Conservation (phyloP, 805 yeast species). For the Blastobotrys terrestris region DNA sequence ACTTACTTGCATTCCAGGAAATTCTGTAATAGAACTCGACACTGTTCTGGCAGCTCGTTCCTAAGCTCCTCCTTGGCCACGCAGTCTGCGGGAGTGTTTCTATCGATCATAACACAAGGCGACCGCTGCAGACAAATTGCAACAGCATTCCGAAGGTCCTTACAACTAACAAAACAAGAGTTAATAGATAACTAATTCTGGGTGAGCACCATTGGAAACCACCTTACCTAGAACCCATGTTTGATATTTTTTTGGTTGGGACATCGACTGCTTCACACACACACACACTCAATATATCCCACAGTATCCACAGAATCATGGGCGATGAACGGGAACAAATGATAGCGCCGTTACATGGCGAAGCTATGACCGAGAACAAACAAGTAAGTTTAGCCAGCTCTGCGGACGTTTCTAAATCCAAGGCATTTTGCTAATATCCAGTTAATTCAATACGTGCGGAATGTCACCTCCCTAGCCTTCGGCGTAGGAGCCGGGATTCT, state of each 20-base stretch:
- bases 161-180: slow-evolving; percentile 66
- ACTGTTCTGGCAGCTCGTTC: slow-evolving; percentile 76
- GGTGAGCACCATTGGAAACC: too few species aligned
- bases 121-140: slow-evolving; percentile 94
- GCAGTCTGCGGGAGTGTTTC: slow-evolving; percentile 87
- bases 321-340: slow-evolving; percentile 1
- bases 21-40: slow-evolving; percentile 76
- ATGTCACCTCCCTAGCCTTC: slow-evolving; percentile 42
- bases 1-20: slow-evolving; percentile 73
- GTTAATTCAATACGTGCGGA: slow-evolving; percentile 32
- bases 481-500: slow-evolving; percentile 54
- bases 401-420: neutral
- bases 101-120: slow-evolving; percentile 87
- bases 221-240: slow-evolving; percentile 17
- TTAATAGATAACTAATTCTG: too few species aligned
- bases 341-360: slow-evolving; percentile 15
- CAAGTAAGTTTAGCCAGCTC: slow-evolving; percentile 9
- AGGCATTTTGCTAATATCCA: too few species aligned
- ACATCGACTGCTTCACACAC: neutral
- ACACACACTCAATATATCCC: neutral
- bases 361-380: slow-evolving; percentile 13
- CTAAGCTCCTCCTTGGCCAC: slow-evolving; percentile 71
- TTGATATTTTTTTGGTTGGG: slow-evolving; percentile 1
- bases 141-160: slow-evolving; percentile 89
- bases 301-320: slow-evolving; percentile 2